These are phyloP conservation scores for Hortaea werneckii DNA, from an alignment of 2,329 filamentous ascomycete genomes.

Conservation along the genomic window DNA sequence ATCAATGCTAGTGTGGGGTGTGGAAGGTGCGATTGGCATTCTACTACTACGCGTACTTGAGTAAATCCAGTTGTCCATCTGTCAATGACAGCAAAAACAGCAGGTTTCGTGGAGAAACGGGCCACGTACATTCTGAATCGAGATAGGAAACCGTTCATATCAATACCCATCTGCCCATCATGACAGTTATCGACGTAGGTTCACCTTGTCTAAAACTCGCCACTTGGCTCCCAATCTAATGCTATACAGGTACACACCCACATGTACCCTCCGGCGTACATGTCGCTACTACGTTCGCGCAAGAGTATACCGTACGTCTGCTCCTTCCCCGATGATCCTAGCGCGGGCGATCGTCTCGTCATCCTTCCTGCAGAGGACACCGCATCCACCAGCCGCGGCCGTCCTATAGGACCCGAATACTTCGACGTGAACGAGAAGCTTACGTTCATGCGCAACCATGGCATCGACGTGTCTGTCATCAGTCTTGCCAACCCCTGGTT, in stretches of 20 bases:
- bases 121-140: neutral
- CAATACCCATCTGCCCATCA: constrained; percentile 7
- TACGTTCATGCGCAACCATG: constrained; percentile 76
- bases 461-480: constrained; percentile 72
- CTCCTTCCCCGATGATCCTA: constrained; percentile 44
- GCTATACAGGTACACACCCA: constrained; percentile 43
- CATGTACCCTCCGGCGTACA: constrained; percentile 50
- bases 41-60: neutral
- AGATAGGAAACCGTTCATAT: neutral
- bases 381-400: constrained; percentile 47
- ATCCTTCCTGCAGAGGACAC: constrained; percentile 23
- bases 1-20: neutral
- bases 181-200: constrained; percentile 39
- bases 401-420: constrained; percentile 76
- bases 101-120: neutral
- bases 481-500: constrained; percentile 91
- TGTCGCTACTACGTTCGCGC: constrained; percentile 46
- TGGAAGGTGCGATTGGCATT: neutral
- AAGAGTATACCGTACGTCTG: constrained; percentile 61
- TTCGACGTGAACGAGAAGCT: constrained; percentile 71
- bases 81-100: no score
- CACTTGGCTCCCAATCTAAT: no score
- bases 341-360: constrained; percentile 47
- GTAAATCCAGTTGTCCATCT: no score
- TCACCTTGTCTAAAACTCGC: no score